phyloP scores from a whole-genome alignment of 768 basidiomycete genomes.

The Boletus barrowsii region DNA sequence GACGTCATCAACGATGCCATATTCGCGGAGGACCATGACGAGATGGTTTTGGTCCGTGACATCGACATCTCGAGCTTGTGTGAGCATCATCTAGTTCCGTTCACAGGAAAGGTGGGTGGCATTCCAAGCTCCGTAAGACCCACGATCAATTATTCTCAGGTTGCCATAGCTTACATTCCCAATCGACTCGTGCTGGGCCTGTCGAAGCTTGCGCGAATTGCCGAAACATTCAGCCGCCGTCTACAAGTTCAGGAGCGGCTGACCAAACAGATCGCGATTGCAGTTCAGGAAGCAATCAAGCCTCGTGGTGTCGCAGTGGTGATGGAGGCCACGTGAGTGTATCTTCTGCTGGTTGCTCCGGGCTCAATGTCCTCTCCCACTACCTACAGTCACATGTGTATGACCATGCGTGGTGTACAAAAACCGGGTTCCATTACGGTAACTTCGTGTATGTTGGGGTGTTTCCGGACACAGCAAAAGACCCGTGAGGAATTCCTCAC shows the following conservation, averaged over 20 bases:
- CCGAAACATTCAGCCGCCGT: conserved; percentile 93
- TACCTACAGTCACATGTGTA: conserved; percentile 80
- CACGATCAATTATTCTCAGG: conserved; percentile 44
- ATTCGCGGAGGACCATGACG: conserved; percentile 98
- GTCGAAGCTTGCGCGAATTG: conserved; percentile 94
- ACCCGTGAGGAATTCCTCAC: conserved; percentile 96
- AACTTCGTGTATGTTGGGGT: conserved; percentile 97
- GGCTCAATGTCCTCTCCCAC: conserved; percentile 9
- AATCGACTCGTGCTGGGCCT: conserved; percentile 91
- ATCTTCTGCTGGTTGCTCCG: conserved; percentile 1
- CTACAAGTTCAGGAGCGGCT: conserved; percentile 97
- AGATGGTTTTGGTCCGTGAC: conserved; percentile 98
- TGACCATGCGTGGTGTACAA: conserved; percentile 99
- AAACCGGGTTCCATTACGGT: conserved; percentile 95
- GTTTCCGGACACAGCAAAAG: conserved; percentile 98
- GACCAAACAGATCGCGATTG: conserved; percentile 95
- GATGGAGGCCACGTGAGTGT: conserved; percentile 92
- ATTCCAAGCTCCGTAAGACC: conserved; percentile 18
- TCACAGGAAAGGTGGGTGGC: conserved; percentile 85
- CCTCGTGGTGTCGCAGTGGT: conserved; percentile 98
- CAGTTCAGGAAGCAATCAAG: conserved; percentile 97
- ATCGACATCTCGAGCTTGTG: conserved; percentile 97
- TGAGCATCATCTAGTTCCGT: conserved; percentile 98
- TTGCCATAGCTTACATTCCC: conserved; percentile 97
- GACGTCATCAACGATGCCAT: conserved; percentile 99